phyloP scores from a whole-genome alignment of 2,329 filamentous ascomycete genomes.

The Paecilomyces dactylethromorphus region DNA sequence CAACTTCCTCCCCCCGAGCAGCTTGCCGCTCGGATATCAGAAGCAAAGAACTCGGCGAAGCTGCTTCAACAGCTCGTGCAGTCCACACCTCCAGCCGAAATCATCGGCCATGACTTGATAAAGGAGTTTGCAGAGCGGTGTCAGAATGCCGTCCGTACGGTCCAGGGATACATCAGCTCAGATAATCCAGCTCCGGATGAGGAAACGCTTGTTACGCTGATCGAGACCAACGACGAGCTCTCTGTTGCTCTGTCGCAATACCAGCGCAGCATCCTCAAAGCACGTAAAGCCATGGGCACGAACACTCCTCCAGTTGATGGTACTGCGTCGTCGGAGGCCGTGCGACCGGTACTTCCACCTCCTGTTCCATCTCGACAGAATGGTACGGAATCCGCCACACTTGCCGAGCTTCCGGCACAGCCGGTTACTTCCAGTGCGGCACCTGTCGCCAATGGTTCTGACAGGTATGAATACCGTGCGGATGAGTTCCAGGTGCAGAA shows the following conservation, averaged over 20 bases:
- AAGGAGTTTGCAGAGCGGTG: conserved; percentile 89
- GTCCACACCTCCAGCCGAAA: conserved; percentile 69
- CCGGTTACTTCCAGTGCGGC: conserved; percentile 10
- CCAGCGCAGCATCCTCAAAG: conserved; percentile 66
- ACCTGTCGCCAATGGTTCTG: conserved; percentile 2
- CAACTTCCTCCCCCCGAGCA: conserved; percentile 65
- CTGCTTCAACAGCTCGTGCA: conserved; percentile 88
- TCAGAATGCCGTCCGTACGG: conserved; percentile 67
- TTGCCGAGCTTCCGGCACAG: conserved; percentile 3
- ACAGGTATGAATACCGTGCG: conserved; percentile 29
- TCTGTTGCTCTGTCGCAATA: conserved; percentile 76
- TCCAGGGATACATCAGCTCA: conserved; percentile 79
- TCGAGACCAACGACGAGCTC: conserved; percentile 90
- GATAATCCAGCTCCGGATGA: conserved; percentile 79
- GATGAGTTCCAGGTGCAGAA: conserved; percentile 36
- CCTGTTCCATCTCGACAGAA: conserved; percentile 10
- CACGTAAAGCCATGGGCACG: conserved; percentile 37
- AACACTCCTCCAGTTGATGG: background rate
- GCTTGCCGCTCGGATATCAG: conserved; percentile 75
- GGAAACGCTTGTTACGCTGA: conserved; percentile 85
- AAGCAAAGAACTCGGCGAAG: conserved; percentile 84
- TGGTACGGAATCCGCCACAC: conserved; percentile 8
- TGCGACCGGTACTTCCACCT: conserved; percentile 9
- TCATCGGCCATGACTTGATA: conserved; percentile 79
- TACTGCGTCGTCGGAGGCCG: conserved; percentile 8